phyloP scores from a whole-genome alignment of 2,329 filamentous ascomycete genomes.

The Ophiocordyceps camponoti-floridani region DNA sequence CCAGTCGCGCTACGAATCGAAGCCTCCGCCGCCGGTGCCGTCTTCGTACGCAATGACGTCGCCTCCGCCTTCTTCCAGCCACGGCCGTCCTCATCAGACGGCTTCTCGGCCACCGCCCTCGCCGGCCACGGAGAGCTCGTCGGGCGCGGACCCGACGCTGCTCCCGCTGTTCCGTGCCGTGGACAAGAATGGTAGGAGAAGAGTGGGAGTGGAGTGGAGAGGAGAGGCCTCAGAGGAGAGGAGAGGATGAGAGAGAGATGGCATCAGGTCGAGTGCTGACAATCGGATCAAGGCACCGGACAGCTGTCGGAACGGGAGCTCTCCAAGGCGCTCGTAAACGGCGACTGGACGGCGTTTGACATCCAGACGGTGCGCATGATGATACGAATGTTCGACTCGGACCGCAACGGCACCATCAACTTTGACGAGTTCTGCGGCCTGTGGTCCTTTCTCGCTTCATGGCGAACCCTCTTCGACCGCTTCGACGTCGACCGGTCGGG shows the following conservation, averaged over 20 bases:
- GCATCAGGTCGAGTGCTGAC: no score
- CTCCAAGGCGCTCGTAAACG: constrained; percentile 80
- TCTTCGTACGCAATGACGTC: neutral
- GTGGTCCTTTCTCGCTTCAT: constrained; percentile 89
- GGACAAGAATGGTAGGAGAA: constrained; percentile 55
- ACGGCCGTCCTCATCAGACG: constrained; percentile 3
- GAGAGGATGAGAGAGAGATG: neutral
- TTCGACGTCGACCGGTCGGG: constrained; percentile 81
- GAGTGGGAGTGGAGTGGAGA: no score
- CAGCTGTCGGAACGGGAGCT: constrained; percentile 77
- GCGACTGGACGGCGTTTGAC: constrained; percentile 90
- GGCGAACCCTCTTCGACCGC: constrained; percentile 86
- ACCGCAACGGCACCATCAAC: constrained; percentile 73
- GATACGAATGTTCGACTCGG: constrained; percentile 98
- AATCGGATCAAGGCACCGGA: constrained; percentile 38
- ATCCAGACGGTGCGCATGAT: constrained; percentile 92
- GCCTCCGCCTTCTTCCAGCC: neutral
- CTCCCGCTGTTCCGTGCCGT: constrained; percentile 79
- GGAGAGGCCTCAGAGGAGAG: no score
- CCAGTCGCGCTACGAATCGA: constrained; percentile 26
- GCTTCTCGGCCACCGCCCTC: constrained; percentile 45
- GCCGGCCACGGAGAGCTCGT: constrained; percentile 32
- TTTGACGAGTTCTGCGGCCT: constrained; percentile 94
- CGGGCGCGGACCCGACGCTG: constrained; percentile 50
- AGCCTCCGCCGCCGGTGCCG: constrained; percentile 19